Evolutionary conservation across 1,139 yeast genomes (phyloP).

Genomic region (Eremothecium coryli): DNA sequence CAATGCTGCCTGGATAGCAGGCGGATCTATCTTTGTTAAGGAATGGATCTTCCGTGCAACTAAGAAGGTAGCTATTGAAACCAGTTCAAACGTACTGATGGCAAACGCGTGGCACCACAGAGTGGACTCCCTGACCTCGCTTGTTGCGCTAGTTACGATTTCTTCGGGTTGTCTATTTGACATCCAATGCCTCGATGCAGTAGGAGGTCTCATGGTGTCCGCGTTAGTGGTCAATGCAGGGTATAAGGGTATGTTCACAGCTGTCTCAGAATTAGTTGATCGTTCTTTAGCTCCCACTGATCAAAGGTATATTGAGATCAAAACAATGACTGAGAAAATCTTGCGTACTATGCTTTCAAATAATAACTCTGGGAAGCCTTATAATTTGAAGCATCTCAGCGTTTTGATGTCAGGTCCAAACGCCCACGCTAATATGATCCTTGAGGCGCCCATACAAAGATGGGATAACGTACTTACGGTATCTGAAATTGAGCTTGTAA

Average conservation of each 20-base stretch:
- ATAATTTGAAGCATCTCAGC: slow-evolving; percentile 40
- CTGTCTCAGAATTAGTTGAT: slow-evolving; percentile 72
- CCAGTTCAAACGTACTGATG: slow-evolving; percentile 79
- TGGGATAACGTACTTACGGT: slow-evolving; percentile 39
- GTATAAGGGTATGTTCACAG: slow-evolving; percentile 55
- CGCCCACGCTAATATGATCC: slow-evolving; percentile 34
- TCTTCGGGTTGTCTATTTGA: slow-evolving; percentile 73
- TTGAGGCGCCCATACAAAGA: slow-evolving; percentile 36
- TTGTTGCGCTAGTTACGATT: slow-evolving; percentile 83
- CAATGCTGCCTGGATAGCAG: slow-evolving; percentile 95
- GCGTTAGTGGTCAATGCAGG: slow-evolving; percentile 78
- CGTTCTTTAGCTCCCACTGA: slow-evolving; percentile 38
- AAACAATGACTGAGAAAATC: slow-evolving; percentile 32
- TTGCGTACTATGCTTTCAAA: slow-evolving; percentile 31
- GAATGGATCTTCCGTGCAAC: slow-evolving; percentile 84
- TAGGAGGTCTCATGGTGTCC: slow-evolving; percentile 85
- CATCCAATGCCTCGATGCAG: slow-evolving; percentile 77
- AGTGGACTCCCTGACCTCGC: slow-evolving; percentile 86
- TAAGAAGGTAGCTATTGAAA: slow-evolving; percentile 60
- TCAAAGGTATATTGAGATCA: slow-evolving; percentile 34
- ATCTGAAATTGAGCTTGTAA: slow-evolving; percentile 39
- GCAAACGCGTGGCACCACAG: slow-evolving; percentile 99
- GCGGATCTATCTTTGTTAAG: slow-evolving; percentile 74
- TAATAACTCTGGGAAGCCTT: slow-evolving; percentile 33
- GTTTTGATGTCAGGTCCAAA: slow-evolving; percentile 70